Conservation (phyloP, 345 rosid species). For the Rubroshorea leprosula region DNA sequence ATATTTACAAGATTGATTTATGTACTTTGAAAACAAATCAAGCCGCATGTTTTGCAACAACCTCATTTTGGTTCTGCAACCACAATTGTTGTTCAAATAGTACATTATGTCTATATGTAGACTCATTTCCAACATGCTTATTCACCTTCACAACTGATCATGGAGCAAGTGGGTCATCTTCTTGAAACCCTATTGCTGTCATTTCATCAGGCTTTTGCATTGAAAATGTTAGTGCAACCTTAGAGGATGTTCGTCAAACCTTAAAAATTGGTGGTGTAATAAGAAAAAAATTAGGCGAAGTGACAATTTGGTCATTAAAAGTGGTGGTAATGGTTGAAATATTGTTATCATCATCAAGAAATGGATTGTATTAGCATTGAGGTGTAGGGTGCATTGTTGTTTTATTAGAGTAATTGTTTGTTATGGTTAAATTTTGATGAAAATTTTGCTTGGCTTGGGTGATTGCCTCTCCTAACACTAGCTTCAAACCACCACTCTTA, state of each 20-base stretch:
- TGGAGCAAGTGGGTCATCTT: conserved; percentile 47
- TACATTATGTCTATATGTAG: conserved; percentile 33
- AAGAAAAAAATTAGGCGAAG: conserved; percentile 35
- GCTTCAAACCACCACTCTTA: conserved; percentile 45
- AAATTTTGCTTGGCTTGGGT: conserved; percentile 19
- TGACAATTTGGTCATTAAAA: conserved; percentile 44
- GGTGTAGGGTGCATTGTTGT: not conserved
- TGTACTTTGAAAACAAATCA: no score
- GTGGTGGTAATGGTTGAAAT: not conserved
- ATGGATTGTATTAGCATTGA: conserved; percentile 27
- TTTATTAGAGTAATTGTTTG: conserved; percentile 7
- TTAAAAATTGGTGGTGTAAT: conserved; percentile 11
- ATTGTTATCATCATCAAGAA: conserved; percentile 28
- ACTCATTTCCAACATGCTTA: conserved; percentile 5
- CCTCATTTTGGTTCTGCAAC: conserved; percentile 68
- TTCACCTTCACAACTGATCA: conserved; percentile 10
- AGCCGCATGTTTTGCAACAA: conserved; percentile 49
- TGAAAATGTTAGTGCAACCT: not conserved
- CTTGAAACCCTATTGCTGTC: not conserved
- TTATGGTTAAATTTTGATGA: conserved; percentile 4
- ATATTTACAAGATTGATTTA: no score
- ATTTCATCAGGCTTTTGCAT: not conserved
- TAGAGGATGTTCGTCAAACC: not conserved
- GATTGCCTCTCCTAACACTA: conserved; percentile 37
- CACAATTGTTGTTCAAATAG: conserved; percentile 57